A percentile compares a stretch with the other conserved stretches of the same genome.
These are phyloP conservation scores for Chrysanthemum makinoi DNA, from an alignment of 129 eudicot species.

Conservation along the genomic window DNA sequence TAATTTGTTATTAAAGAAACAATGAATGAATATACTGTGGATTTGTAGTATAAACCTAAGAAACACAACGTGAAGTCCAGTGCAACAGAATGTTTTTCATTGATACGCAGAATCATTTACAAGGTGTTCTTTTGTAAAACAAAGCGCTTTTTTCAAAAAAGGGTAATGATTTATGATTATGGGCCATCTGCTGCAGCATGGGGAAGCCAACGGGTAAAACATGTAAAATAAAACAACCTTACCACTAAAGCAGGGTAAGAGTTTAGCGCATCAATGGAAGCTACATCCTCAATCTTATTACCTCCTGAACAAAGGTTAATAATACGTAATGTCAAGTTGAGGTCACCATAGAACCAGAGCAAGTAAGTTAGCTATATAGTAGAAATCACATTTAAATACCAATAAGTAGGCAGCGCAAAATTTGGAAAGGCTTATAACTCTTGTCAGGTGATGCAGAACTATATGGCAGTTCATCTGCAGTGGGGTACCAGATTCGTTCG, in stretches of 20 bases:
- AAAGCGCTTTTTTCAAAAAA: too few species aligned
- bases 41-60: too few species aligned
- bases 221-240: constrained; percentile 31
- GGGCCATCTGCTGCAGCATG: too few species aligned
- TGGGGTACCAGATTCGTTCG: constrained; percentile 55
- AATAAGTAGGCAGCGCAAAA: constrained; percentile 68
- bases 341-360: constrained; percentile 3
- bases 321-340: background rate
- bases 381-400: constrained; percentile 39
- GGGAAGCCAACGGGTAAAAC: background rate
- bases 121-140: too few species aligned
- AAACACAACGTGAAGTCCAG: rapidly evolving
- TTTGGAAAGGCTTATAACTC: constrained; percentile 48
- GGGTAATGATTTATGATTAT: too few species aligned
- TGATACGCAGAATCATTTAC: too few species aligned
- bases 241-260: constrained; percentile 68
- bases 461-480: constrained; percentile 21
- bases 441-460: background rate
- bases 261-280: constrained; percentile 81
- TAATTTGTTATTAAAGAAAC: too few species aligned
- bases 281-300: constrained; percentile 64
- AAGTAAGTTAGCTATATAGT: background rate
- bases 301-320: constrained; percentile 55
- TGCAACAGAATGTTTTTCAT: too few species aligned
- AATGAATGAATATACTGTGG: too few species aligned